Evolutionary conservation across 2,329 filamentous ascomycete genomes (phyloP), one percentile per base, ranked within the genome.

Genomic region (Tetracladium maxilliforme): DNA sequence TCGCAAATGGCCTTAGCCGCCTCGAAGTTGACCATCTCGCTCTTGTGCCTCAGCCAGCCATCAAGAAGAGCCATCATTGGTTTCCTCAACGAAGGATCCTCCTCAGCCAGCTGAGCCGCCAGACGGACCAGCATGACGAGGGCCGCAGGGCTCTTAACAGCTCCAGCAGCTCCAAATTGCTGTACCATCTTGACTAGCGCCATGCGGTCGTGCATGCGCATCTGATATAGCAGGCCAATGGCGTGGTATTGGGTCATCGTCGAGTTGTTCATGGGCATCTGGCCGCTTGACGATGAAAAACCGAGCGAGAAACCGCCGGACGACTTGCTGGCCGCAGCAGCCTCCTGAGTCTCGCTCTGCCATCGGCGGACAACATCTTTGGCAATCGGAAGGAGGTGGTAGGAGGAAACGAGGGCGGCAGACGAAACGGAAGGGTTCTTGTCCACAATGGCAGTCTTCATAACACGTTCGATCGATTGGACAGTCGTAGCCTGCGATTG

Each of bases 181-280:
- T 98, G 90, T n/a, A 98, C 87, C 90, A 98, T 95, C 68, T 98
- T 98, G 32, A 95, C 87, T 41, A 98, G 58, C 13, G 90, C 86
- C 90, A 98, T 98, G 42, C 90, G 74, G 52, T 98, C 90, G 51
- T 94, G 86, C 43, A 79, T 79, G 44, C 90, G 79, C 83, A 95
- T 95, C 56, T 95, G 87, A 52, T 95, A 98, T 22, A 98, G 58
- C 27, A 98, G 69, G 35, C 90, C 90, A 57, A 98, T 93, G 35
- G 90, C 90, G 52, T 98, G 90, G 53, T 98, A 98, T 52, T 98
- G 90, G 30, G 83, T 80, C 84, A 95, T 95, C 45, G 81, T 92
- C 39, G 90, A 95, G 44, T 84, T 87, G 57, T 86, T 86, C 34
- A 90, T 69, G n/a, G 76, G 70, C 42, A 78, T 59, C 31, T 80